A percentile compares a stretch with the other conserved stretches of the same genome.
phyloP scores from a whole-genome alignment of 2,329 filamentous ascomycete species.

The Colletotrichum ledebouriae region DNA sequence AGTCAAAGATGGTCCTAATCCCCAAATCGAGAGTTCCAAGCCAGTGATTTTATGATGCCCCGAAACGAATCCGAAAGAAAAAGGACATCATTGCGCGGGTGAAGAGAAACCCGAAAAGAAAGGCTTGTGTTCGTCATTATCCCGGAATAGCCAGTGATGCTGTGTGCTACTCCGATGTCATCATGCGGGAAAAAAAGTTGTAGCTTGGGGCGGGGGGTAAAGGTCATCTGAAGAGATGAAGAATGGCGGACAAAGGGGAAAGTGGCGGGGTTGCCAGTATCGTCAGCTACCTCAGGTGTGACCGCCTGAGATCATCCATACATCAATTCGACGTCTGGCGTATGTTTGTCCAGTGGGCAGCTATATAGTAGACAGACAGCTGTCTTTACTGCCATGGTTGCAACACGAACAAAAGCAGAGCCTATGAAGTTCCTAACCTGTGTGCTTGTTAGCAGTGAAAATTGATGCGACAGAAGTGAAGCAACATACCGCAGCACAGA shows the following conservation, averaged over 20 bases:
- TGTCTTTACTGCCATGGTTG: conserved; percentile 27
- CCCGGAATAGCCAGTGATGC: conserved; percentile 40
- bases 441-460: conserved; percentile 15
- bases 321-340: conserved; percentile 37
- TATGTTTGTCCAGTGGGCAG: conserved; percentile 34
- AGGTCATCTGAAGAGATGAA: conserved; percentile 35
- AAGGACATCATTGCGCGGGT: conserved; percentile 36
- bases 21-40: conserved; percentile 43
- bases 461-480: no score
- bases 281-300: conserved; percentile 33
- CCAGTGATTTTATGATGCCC: conserved; percentile 43
- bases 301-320: conserved; percentile 31
- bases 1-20: conserved; percentile 37
- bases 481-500: conserved; percentile 81
- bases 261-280: conserved; percentile 18
- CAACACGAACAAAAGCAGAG: conserved; percentile 38
- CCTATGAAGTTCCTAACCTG: conserved; percentile 34
- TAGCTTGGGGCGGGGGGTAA: conserved; percentile 35
- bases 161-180: conserved; percentile 39
- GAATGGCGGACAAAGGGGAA: conserved; percentile 36
- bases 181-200: conserved; percentile 39
- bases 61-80: conserved; percentile 27
- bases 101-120: conserved; percentile 50
- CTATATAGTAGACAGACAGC: conserved; percentile 36
- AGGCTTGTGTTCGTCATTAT: conserved; percentile 42